Percentiles rank a stretch among this genome's conserved stretches.
These are phyloP conservation scores for Myrica gale DNA, from an alignment of 306 rosid species.

Conservation along the genomic window DNA sequence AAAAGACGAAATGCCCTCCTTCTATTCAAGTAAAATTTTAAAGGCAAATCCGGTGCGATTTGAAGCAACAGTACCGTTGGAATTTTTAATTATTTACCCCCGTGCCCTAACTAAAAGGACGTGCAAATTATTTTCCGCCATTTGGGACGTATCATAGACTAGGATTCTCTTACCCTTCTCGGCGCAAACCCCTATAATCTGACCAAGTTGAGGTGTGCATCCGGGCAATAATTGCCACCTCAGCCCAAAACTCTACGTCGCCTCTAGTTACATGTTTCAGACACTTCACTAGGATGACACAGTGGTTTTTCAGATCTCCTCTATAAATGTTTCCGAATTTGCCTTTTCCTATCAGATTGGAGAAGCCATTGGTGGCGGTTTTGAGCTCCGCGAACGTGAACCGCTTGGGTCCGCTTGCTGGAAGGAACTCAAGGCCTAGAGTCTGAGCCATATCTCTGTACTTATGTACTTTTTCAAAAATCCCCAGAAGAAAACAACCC, in stretches of 20 bases:
- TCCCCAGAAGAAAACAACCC: slow-evolving; percentile 73
- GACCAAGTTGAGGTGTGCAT: slow-evolving; percentile 93
- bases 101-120: too few relatives aligned
- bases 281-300: slow-evolving; percentile 84
- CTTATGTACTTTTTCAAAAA: slow-evolving; percentile 79
- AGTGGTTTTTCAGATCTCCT: slow-evolving; percentile 73
- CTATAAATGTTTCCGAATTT: slow-evolving; percentile 82
- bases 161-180: slow-evolving; percentile 82
- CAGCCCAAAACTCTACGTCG: slow-evolving; percentile 84
- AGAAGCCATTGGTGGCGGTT: too few relatives aligned
- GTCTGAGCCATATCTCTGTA: slow-evolving; percentile 94
- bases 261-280: slow-evolving; percentile 69
- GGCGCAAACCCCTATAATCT: slow-evolving; percentile 84
- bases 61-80: too few relatives aligned
- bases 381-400: too few relatives aligned
- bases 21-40: too few relatives aligned
- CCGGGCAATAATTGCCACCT: slow-evolving; percentile 80
- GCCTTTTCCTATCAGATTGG: too few relatives aligned
- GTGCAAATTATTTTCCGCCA: too few relatives aligned
- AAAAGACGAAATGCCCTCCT: too few relatives aligned
- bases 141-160: slow-evolving; percentile 72
- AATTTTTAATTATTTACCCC: too few relatives aligned
- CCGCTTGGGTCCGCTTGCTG: slow-evolving; percentile 98
- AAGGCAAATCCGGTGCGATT: too few relatives aligned
- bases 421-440: slow-evolving; percentile 80